phyloP scores from a whole-genome alignment of 2,329 filamentous ascomycete species.

The Microcyclosporella mali region DNA sequence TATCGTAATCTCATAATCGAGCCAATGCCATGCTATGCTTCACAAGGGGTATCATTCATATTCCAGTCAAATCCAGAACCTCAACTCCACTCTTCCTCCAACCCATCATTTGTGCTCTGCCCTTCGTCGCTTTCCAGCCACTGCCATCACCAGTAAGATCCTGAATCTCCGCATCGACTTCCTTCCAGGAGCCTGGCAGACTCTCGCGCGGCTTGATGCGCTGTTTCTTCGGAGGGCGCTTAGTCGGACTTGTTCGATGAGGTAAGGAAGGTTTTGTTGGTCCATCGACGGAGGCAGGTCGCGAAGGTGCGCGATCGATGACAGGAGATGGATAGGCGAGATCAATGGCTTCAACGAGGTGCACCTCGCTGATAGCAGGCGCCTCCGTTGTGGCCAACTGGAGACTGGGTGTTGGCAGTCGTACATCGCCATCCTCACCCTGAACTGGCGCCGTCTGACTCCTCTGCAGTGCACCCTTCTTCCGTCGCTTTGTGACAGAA shows the following conservation, averaged over 20 bases:
- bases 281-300: neutral
- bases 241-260: neutral
- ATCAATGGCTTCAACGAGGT: conserved; percentile 16
- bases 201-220: conserved; percentile 27
- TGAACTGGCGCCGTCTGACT: conserved; percentile 25
- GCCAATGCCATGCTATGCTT: too few species aligned
- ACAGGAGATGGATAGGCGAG: conserved; percentile 10
- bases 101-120: conserved; percentile 10
- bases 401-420: neutral
- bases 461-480: conserved; percentile 25
- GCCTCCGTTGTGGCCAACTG: neutral
- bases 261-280: neutral
- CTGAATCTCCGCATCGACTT: conserved; percentile 24
- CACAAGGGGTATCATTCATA: conserved; percentile 12
- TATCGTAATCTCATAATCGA: too few species aligned
- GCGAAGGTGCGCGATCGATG: neutral
- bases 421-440: conserved; percentile 7
- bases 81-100: conserved; percentile 33
- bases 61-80: conserved; percentile 32
- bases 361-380: neutral
- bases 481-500: conserved; percentile 30
- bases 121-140: conserved; percentile 14
- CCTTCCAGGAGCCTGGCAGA: conserved; percentile 31
- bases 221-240: conserved; percentile 10
- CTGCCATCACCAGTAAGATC: conserved; percentile 27